Base-by-base conservation (phyloP, 2,329 filamentous ascomycete species). In the Epichloe scottii region DNA sequence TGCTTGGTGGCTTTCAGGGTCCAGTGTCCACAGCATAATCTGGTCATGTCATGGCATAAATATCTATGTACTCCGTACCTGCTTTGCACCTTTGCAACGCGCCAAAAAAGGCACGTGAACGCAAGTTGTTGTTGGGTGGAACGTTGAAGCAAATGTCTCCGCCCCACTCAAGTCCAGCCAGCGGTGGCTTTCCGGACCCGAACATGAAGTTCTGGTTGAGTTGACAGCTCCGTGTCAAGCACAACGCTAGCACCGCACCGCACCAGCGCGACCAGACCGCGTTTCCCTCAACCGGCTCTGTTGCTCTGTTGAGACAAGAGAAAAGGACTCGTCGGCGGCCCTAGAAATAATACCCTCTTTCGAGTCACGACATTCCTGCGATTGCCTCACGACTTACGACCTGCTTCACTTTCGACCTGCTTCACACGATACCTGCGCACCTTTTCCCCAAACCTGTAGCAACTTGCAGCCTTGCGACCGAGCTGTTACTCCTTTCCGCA, bases 261-360 rank as follows among this genome's bases (percentile, higher is more conserved):
- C 26, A 30, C 26, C 26, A 30, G 26, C 57, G 52, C 57, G 57
- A 57, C 54, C 55, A 56, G 56, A 57, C 55, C 55, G 57, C 55
- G 54, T 56, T 48, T 51, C 42, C 49, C 42, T 44, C 21, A 35
- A 33, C 26, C 26, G 26, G 3, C 47, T 26, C 7, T 26, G 26
- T 26, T 11, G 42, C 17, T 23, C 26, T 48, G 35, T 39, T 26
- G 46, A 38, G 40, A 11, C 40, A 42, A 40, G 19, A 23, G 19
- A 23, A 17, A 21, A 30, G 21, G 45, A 21, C 23, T 47, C 23
- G 46, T 41, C 43, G 26, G 26, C 38, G n/a, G 26, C n/a, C 44
- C 17, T 10, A 37, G 33, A 43, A 39, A 43, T 21, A 48, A 21
- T 26, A n/a, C 11, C 17, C 35, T 48, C 35, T 39, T 15, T 14